Percentiles rank a stretch among this genome's conserved stretches.
Conservation (phyloP, 108 stramenopile genomes). For the Fistulifera solaris region DNA sequence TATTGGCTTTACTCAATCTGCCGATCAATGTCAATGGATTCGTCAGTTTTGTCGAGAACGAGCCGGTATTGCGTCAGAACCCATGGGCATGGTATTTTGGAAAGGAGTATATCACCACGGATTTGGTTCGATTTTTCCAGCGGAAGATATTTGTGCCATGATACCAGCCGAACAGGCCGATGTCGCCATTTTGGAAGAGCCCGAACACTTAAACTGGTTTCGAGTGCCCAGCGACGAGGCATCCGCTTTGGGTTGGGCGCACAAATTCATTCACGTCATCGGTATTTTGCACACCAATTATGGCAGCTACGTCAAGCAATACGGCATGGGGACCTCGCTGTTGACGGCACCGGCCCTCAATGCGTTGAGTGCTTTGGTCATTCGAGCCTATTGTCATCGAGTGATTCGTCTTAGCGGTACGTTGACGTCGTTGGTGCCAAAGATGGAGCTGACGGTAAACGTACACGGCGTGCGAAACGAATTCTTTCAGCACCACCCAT, state of each 20-base stretch:
- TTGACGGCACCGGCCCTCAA: slow-evolving; percentile 66
- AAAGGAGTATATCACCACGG: slow-evolving; percentile 38
- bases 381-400: slow-evolving; percentile 68
- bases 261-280: slow-evolving; percentile 71
- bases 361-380: slow-evolving; percentile 49
- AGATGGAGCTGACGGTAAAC: slow-evolving; percentile 62
- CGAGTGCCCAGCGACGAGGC: slow-evolving; percentile 28
- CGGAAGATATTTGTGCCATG: slow-evolving; percentile 63
- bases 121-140: slow-evolving; percentile 57
- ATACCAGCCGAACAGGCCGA: slow-evolving; percentile 76
- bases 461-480: slow-evolving; percentile 77
- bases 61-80: slow-evolving; percentile 6
- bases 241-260: slow-evolving; percentile 41
- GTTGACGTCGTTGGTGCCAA: slow-evolving; percentile 46
- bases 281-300: slow-evolving; percentile 89
- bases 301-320: slow-evolving; percentile 22
- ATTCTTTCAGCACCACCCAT: slow-evolving; percentile 34
- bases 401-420: slow-evolving; percentile 60
- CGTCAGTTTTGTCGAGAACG: slow-evolving; percentile 57
- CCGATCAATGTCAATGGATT: slow-evolving; percentile 62
- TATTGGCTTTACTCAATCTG: slow-evolving; percentile 36
- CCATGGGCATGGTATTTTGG: slow-evolving; percentile 45
- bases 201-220: slow-evolving; percentile 84
- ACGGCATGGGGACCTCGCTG: slow-evolving; percentile 7
- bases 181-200: slow-evolving; percentile 82